These are phyloP conservation scores for Phalaenopsis aphrodite DNA, from an alignment of 106 monocot genomes.

Conservation along the genomic window DNA sequence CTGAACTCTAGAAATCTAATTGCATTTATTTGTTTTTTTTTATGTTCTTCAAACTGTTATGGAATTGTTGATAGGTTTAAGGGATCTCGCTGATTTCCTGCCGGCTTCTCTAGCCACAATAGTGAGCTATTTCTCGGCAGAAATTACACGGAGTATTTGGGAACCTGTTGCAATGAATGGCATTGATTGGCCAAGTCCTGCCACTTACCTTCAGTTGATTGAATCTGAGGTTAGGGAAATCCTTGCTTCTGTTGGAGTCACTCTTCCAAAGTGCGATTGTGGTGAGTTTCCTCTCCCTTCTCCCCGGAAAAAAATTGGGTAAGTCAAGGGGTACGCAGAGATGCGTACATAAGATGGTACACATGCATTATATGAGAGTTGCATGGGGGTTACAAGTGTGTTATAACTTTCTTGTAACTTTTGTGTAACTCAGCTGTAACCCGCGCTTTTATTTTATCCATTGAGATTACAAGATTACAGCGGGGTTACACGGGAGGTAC, in stretches of 20 bases:
- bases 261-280: slow-evolving; percentile 40
- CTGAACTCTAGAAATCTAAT: too few relatives aligned
- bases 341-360: too few relatives aligned
- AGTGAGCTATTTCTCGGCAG: slow-evolving; percentile 79
- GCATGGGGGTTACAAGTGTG: too few relatives aligned
- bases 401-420: too few relatives aligned
- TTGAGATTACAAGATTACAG: too few relatives aligned
- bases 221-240: slow-evolving; percentile 76
- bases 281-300: slow-evolving; percentile 12
- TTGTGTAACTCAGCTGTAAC: too few relatives aligned
- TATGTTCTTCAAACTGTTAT: neutral
- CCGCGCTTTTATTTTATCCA: too few relatives aligned
- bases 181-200: slow-evolving; percentile 86
- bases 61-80: slow-evolving; percentile 32
- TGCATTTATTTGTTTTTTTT: neutral
- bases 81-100: slow-evolving; percentile 69
- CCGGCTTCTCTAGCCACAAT: slow-evolving; percentile 88
- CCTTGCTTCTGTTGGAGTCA: slow-evolving; percentile 75
- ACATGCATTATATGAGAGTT: too few relatives aligned
- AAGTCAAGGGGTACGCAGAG: too few relatives aligned
- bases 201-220: slow-evolving; percentile 49
- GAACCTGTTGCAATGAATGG: slow-evolving; percentile 84
- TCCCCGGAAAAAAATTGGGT: too few relatives aligned
- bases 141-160: slow-evolving; percentile 95
- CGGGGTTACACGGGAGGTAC: too few relatives aligned